phyloP scores from a whole-genome alignment of 345 rosid species.

The Eutrema yunnanense region DNA sequence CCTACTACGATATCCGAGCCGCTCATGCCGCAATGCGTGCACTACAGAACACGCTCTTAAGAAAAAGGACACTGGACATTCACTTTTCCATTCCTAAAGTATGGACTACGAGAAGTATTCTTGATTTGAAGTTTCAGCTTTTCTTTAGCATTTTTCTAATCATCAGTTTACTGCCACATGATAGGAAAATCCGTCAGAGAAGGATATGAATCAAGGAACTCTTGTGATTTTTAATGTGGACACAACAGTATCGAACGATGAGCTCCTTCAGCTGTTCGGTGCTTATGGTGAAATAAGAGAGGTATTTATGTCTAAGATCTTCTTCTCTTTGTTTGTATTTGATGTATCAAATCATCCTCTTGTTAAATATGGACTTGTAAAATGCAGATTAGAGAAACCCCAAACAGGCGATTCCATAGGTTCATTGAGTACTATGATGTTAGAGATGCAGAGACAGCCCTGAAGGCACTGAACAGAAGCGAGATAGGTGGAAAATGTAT shows the following conservation, averaged over 20 bases:
- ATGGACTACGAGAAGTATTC: not conserved
- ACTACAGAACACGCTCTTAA: slow-evolving; percentile 78
- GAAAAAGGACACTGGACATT: slow-evolving; percentile 86
- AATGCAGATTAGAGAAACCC: slow-evolving; percentile 91
- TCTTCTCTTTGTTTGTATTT: not conserved
- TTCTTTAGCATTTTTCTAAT: not conserved
- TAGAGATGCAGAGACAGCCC: slow-evolving; percentile 89
- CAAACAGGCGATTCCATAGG: slow-evolving; percentile 84
- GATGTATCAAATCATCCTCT: not conserved
- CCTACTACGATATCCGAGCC: slow-evolving; percentile 87
- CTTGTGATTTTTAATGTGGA: slow-evolving; percentile 92
- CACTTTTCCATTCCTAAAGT: slow-evolving; percentile 99
- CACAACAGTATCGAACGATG: slow-evolving; percentile 78
- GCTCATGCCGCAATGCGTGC: slow-evolving; percentile 95
- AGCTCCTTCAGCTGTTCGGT: slow-evolving; percentile 73
- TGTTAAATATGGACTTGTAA: not conserved
- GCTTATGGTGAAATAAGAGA: slow-evolving; percentile 92
- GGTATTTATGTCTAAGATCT: slow-evolving; percentile 32
- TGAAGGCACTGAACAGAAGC: slow-evolving; percentile 75
- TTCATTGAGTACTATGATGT: slow-evolving; percentile 93
- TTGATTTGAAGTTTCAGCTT: not conserved
- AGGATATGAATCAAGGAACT: slow-evolving; percentile 93
- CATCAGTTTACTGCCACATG: slow-evolving; percentile 14
- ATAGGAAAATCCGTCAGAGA: slow-evolving; percentile 93
- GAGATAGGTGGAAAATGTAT: slow-evolving; percentile 97